These are phyloP conservation scores for Amoebophrya sp. DNA, from an alignment of 169 alveolate genomes.

Conservation along the genomic window DNA sequence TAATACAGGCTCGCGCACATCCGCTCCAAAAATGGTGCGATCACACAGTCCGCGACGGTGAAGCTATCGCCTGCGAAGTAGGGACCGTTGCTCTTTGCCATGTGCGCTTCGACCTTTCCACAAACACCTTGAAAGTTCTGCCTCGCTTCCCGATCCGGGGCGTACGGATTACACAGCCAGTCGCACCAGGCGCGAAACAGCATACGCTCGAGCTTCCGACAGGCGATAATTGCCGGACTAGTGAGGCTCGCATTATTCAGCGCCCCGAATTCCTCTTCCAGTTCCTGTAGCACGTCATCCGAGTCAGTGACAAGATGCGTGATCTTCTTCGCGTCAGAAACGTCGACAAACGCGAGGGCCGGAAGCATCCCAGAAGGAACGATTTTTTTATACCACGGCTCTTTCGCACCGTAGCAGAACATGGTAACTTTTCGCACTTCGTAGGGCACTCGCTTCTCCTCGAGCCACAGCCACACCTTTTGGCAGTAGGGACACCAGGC, in stretches of 20 bases:
- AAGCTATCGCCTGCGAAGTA: too few species aligned
- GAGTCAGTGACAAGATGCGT: not conserved
- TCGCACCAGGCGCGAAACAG: not conserved
- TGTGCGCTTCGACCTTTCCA: too few species aligned
- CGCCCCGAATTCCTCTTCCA: not conserved
- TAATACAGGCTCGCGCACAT: not conserved
- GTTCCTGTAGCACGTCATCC: not conserved
- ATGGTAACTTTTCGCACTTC: conserved; percentile 1
- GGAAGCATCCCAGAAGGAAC: not conserved
- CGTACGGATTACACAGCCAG: not conserved
- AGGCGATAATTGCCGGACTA: not conserved
- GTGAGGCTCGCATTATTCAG: not conserved
- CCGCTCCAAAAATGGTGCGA: not conserved
- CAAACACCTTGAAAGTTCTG: not conserved
- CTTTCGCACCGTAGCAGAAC: conserved; percentile 15
- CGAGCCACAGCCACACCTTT: conserved; percentile 12
- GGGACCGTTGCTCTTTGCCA: too few species aligned
- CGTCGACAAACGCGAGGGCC: not conserved
- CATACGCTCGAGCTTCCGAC: not conserved
- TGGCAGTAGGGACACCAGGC: conserved; percentile 30
- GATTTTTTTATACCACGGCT: conserved; percentile 1
- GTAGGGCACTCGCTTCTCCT: not conserved
- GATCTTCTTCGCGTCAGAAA: not conserved
- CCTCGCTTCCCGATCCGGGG: not conserved
- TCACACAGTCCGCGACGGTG: not conserved